Evolutionary conservation across 2,329 filamentous ascomycete genomes (phyloP), one percentile per base, ranked within the genome.

Genomic region (Fusarium caatingaense): DNA sequence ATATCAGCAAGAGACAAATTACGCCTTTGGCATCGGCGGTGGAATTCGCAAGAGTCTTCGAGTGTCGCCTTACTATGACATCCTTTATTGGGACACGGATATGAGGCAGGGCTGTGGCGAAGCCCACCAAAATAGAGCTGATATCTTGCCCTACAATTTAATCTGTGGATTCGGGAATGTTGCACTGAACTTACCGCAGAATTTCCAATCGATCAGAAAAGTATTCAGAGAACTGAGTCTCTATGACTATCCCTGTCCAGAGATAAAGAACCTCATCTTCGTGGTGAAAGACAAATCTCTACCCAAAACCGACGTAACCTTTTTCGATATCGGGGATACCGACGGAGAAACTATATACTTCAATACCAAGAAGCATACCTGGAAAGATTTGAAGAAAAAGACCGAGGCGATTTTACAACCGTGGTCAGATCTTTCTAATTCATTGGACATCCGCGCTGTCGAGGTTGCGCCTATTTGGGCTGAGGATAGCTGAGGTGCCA

Each of bases 161-260:
- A 5, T 8, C 13, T 3, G 11, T 8, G 2, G 3, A 16, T 48
- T 64, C 16, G 0, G 37, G 7, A 58, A 59, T 9, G 3, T 66
- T 2, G 47, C 58, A 6, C 15, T 61, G 15, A 41, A 63, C 5
- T 42, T 8, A 21, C 48, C 46, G 3, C 16, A 8, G 2, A 32
- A 11, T 0, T 7, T 0, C 2, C 0, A 2, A 2, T 34, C 10
- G 46, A 11, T 5, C 41, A 16, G 4, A 16, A 1, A 34, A 1
- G 0, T 34, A 15, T 16, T 10, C 32, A 2, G 0, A 34, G 15
- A 34, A 34, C 8, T 34, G 32, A 8, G 0, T 32, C 3, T 4
- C 30, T 16, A 32, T 2, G 5, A 1, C 13, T 32, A 8, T 32
- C 13, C 15, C 32, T 34, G 0, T 34, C 6, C 0, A 10, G 8